Conservation (phyloP, 495 filamentous ascomycete genomes). For the Aspergillus taichungensis region DNA sequence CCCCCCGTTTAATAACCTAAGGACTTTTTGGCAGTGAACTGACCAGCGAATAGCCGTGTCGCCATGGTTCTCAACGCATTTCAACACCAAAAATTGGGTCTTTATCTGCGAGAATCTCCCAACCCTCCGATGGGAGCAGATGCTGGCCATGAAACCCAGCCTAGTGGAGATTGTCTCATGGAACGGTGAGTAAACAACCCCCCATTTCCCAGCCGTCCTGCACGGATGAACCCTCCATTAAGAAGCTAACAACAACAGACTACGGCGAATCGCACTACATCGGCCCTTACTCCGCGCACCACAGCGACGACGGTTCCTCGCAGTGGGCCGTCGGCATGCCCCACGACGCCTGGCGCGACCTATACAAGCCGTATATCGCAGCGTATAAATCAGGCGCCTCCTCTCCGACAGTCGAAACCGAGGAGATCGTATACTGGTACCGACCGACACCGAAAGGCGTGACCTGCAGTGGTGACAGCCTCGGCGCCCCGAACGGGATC, state of each 20-base stretch:
- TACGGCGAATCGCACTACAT: constrained; percentile 52
- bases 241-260: constrained; percentile 14
- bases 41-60: constrained; percentile 16
- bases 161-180: constrained; percentile 54
- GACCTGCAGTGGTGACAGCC: constrained; percentile 16
- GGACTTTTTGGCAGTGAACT: neutral
- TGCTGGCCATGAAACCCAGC: constrained; percentile 36
- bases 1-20: neutral
- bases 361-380: constrained; percentile 44
- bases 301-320: constrained; percentile 47
- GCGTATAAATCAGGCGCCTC: constrained; percentile 47
- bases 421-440: constrained; percentile 38
- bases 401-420: constrained; percentile 27
- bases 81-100: constrained; percentile 47
- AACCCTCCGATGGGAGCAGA: constrained; percentile 45
- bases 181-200: constrained; percentile 32
- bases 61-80: constrained; percentile 35
- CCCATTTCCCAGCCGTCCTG: neutral
- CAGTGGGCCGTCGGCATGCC: constrained; percentile 52
- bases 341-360: constrained; percentile 30
- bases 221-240: neutral
- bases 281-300: constrained; percentile 35
- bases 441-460: constrained; percentile 31
- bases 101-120: constrained; percentile 37
- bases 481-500: constrained; percentile 17